These are phyloP conservation scores for Microbotryum violaceum DNA, from an alignment of 1,284 basidiomycete species.

Conservation along the genomic window DNA sequence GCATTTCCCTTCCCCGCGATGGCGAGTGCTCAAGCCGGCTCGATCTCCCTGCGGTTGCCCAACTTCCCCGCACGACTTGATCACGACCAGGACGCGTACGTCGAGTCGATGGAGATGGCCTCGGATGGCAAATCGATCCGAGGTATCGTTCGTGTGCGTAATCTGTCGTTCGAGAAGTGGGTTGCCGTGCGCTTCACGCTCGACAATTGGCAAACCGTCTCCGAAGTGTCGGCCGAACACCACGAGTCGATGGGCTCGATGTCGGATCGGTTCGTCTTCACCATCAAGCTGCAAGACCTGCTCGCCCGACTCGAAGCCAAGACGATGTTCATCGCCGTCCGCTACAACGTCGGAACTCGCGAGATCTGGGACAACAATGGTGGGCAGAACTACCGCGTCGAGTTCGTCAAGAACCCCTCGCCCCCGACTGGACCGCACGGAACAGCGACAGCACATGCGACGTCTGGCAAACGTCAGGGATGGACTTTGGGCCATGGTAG, in stretches of 20 bases:
- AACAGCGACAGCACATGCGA: conserved; percentile 24
- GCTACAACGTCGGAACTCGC: conserved; percentile 62
- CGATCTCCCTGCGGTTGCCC: conserved; percentile 38
- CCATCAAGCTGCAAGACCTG: conserved; percentile 49
- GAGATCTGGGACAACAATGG: conserved; percentile 87
- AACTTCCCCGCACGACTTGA: conserved; percentile 47
- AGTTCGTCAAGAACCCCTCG: conserved; percentile 39
- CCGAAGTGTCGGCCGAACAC: conserved; percentile 78
- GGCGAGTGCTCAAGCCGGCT: conserved; percentile 43
- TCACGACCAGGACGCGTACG: conserved; percentile 45
- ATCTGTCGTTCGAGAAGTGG: conserved; percentile 80
- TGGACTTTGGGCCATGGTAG: conserved; percentile 44
- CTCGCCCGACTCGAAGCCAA: conserved; percentile 67
- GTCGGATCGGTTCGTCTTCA: conserved; percentile 56
- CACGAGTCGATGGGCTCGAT: conserved; percentile 55
- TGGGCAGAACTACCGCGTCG: conserved; percentile 66
- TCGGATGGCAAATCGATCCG: conserved; percentile 55
- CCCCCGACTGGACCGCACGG: conserved; percentile 33
- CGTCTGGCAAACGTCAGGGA: conserved; percentile 32
- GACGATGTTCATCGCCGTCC: conserved; percentile 70
- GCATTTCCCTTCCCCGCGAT: conserved; percentile 51
- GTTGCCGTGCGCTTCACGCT: conserved; percentile 85
- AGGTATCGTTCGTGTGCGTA: conserved; percentile 71
- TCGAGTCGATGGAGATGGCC: conserved; percentile 54
- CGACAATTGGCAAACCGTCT: conserved; percentile 91